These are phyloP conservation scores for Saposhnikovia divaricata DNA, from an alignment of 129 eudicot species.

Conservation along the genomic window DNA sequence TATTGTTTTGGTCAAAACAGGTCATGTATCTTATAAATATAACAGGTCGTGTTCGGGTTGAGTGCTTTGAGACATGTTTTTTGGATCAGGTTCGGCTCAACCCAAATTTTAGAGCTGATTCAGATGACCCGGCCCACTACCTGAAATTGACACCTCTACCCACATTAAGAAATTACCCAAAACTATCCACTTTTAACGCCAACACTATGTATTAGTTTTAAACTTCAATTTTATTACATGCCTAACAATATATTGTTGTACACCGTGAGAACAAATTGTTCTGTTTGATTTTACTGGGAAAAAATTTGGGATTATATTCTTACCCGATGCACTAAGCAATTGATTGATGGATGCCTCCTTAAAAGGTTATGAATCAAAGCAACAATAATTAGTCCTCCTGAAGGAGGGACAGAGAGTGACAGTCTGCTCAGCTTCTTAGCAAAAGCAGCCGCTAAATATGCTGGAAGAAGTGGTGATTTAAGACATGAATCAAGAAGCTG, in stretches of 20 bases:
- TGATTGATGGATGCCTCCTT: constrained; percentile 84
- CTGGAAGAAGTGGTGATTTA: constrained; percentile 93
- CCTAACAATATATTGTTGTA: background rate
- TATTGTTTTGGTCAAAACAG: background rate
- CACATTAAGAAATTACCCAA: background rate
- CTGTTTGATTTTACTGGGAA: background rate
- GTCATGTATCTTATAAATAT: background rate
- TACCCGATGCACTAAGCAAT: constrained; percentile 82
- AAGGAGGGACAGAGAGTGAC: constrained; percentile 69
- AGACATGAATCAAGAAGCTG: constrained; percentile 93
- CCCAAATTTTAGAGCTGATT: background rate
- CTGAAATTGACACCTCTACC: background rate
- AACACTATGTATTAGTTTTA: background rate
- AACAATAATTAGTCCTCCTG: constrained; percentile 63
- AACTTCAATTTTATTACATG: background rate
- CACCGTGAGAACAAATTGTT: background rate
- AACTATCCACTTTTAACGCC: background rate
- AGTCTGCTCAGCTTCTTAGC: constrained; percentile 90
- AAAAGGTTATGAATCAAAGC: constrained; percentile 84
- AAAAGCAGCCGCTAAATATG: constrained; percentile 84
- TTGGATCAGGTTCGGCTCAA: no score
- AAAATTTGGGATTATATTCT: background rate
- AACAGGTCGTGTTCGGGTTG: background rate
- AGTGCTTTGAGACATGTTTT: background rate
- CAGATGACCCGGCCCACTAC: background rate